Base-by-base conservation (phyloP, 495 filamentous ascomycete species). In the Articulospora tetracladia region DNA sequence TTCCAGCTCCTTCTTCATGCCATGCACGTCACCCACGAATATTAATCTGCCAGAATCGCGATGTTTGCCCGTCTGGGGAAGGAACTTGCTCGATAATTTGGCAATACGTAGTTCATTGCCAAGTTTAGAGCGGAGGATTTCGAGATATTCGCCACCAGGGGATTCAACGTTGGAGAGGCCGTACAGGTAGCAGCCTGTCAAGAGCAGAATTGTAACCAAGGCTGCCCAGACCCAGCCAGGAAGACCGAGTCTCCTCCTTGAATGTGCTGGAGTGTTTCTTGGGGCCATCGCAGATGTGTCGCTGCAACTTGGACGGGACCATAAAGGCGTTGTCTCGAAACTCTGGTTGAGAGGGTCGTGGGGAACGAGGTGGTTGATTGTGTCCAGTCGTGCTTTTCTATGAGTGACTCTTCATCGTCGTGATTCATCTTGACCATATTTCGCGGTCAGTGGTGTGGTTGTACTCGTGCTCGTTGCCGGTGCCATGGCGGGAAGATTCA, bases 11-110 rank as follows among this genome's bases (percentile, higher is more conserved):
- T 78, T 61, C 50, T 82, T 81, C 68, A 92, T 92, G 7, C 93
- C 93, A 78, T 98, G 93, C 3, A 97, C 89, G 75, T 98, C 93
- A 12, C 93, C 93, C 30, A 98, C 77, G 50, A 97, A 68, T 10
- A 98, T 73, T 23, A 98, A 76, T 19, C 67, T 44, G 4, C 60
- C 62, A 1, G 57, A 49, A 8, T 61, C 17, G 28, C 60, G 23
- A 51, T 66, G 56, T 46, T 61, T 68, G 20, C 66, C 66, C 1
- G 66, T 68, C 25, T 68, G 56, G 2, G 72, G 75, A 22, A 76
- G 56, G 53, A 70, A 63, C 22, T 72, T 68, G 3, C 67, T 39
- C 3, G 77, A 73, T 1, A 81, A 68, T 53, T 70, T 63, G 12
- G 13, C 25, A 32, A 53, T 53, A 12, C 39, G 39, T 3, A 44